Base-by-base conservation (phyloP, 345 rosid species). In the Citropsis articulata region DNA sequence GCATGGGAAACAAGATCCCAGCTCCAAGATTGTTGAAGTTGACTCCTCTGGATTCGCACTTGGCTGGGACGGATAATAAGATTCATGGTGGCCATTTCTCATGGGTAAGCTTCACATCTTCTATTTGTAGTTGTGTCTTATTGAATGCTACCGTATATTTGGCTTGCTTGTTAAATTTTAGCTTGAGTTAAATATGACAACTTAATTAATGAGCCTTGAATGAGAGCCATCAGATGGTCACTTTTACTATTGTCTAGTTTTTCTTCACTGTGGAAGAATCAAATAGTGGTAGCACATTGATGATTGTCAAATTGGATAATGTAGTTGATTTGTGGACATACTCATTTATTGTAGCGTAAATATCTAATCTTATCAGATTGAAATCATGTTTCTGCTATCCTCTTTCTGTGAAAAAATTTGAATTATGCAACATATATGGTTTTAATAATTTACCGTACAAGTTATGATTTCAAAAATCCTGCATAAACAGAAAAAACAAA, bases 1-100 rank as follows among this genome's bases (percentile, higher is more conserved):
- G 99, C 27, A 95, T 93, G 99, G 99, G 99, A 40, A 93, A 95
- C 77, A 92, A 86, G 83, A 91, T 95, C 77, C 92, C 98, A 13
- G 97, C 98, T 7, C 99, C 99, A 1, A 85, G 98, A 82, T 79
- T 95, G 84, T 82, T 95, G 88, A 95, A 95, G 96, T 84, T 95
- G 75, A 91, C 88, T 81, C 99, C 99, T 3, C 69, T 93, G 77
- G 97, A 95, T 82, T 95, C 98, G 40, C 98, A 93, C 78, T 77
- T 91, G 86, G 98, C 99, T 10, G 98, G 97, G 36, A 86, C 69
- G n/a, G 88, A 87, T 75, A 95, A 95, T 22, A 93, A 89, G 83
- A 92, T 93, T 70, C 99, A 95, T 5, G 92, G 94, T 53, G 94
- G 95, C 75, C 98, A 92, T 86, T 93, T 95, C 93, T 95, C 99